Conservation (phyloP, 1,139 yeast species). For the Diutina neorugosa region DNA sequence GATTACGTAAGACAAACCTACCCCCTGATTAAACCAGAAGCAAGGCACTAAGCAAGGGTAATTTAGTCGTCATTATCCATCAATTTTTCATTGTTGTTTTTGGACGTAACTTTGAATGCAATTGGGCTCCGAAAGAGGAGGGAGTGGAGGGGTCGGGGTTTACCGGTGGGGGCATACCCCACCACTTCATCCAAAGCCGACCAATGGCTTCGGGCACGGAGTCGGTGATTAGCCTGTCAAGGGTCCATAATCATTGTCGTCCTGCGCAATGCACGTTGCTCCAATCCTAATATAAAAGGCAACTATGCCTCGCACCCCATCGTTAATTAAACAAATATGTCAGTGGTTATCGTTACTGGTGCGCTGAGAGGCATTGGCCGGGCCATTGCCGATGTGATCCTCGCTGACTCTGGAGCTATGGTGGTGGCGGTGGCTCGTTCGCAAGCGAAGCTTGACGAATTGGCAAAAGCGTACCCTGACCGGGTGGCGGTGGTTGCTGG, state of each 20-base stretch:
- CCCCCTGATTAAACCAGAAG: too few relatives aligned
- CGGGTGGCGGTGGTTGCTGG: slow-evolving; percentile 51
- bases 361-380: slow-evolving; percentile 64
- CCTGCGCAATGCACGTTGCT: not conserved
- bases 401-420: slow-evolving; percentile 26
- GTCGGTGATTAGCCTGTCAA: not conserved
- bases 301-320: not conserved
- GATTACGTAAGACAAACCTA: not conserved
- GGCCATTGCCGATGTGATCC: slow-evolving; percentile 46
- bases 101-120: too few relatives aligned
- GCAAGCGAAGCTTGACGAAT: slow-evolving; percentile 27
- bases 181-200: not conserved
- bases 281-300: not conserved
- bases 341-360: slow-evolving; percentile 45
- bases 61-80: too few relatives aligned
- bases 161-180: not conserved
- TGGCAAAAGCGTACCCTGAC: slow-evolving; percentile 35
- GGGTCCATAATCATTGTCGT: not conserved
- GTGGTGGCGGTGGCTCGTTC: slow-evolving; percentile 65
- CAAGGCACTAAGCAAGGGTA: too few relatives aligned
- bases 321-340: not conserved
- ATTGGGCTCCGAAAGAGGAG: too few relatives aligned
- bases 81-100: too few relatives aligned
- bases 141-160: too few relatives aligned
- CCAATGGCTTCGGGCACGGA: not conserved